Conservation (phyloP, 2,329 filamentous ascomycete species). For the Colletotrichum horii region DNA sequence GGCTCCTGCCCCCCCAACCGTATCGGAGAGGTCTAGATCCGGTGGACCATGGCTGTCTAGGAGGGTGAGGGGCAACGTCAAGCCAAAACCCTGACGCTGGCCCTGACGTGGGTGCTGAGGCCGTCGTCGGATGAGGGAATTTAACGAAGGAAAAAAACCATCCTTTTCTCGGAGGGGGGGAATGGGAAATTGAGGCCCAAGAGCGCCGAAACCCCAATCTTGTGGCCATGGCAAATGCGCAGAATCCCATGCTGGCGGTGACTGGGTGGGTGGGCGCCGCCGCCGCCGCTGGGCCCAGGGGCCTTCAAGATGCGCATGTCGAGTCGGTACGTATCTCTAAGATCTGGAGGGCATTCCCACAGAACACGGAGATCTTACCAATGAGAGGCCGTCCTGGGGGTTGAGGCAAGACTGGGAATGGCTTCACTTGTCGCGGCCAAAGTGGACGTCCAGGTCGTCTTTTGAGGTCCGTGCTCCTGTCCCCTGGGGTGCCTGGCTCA, state of each 20-base stretch:
- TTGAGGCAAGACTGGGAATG: slow-evolving; percentile 1
- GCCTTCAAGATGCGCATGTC: neutral
- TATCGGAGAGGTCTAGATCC: slow-evolving; percentile 5
- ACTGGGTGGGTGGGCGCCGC: neutral
- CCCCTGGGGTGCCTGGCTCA: neutral
- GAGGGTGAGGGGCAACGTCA: neutral
- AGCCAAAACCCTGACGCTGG: neutral
- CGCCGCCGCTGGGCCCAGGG: neutral
- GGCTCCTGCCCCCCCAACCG: neutral
- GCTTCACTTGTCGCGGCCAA: neutral
- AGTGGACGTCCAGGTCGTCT: neutral
- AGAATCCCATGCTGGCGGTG: slow-evolving; percentile 16
- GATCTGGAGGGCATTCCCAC: slow-evolving; percentile 6
- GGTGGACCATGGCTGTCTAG: neutral
- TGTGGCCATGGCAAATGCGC: slow-evolving; percentile 10
- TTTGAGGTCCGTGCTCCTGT: neutral
- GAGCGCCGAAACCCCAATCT: neutral
- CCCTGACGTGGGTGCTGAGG: neutral
- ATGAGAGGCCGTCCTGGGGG: neutral
- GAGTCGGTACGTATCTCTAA: neutral
- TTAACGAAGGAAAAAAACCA: neutral
- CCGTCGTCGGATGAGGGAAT: neutral
- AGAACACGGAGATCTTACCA: slow-evolving; percentile 3
- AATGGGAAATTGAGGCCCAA: slow-evolving; percentile 19
- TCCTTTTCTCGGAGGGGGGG: neutral